Evolutionary conservation across 2,329 filamentous ascomycete genomes (phyloP).

Genomic region (Diaporthe vexans): DNA sequence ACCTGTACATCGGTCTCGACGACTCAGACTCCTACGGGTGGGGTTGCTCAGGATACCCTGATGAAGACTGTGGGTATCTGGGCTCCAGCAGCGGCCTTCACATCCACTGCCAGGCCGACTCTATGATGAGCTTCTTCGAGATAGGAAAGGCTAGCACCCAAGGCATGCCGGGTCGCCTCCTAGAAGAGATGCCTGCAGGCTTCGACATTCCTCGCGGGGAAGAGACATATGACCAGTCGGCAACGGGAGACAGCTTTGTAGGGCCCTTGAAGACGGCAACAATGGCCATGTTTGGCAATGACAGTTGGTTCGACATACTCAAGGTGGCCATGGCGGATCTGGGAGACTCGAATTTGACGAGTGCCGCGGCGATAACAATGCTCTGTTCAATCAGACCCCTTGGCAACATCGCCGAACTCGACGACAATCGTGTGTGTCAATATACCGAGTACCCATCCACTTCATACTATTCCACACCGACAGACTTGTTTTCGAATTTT

Average conservation of each 20-base stretch:
- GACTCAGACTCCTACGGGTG: not conserved
- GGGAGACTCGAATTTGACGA: not conserved
- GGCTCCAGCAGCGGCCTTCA: not conserved
- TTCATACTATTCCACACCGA: not conserved
- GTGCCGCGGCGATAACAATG: not conserved
- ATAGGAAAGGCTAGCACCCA: conserved; percentile 14
- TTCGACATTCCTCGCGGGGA: not conserved
- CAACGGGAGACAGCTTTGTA: not conserved
- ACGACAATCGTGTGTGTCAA: not conserved
- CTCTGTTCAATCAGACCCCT: conserved; percentile 3
- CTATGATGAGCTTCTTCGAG: conserved; percentile 26
- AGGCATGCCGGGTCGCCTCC: conserved; percentile 8
- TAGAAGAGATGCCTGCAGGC: conserved; percentile 5
- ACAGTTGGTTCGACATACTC: conserved; percentile 23
- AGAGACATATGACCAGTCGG: not conserved
- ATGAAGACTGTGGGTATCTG: not conserved
- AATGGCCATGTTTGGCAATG: conserved; percentile 35
- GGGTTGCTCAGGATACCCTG: not conserved
- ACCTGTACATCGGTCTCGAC: conserved; percentile 19
- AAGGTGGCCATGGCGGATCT: not conserved
- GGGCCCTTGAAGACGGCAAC: conserved; percentile 32
- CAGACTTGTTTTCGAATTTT: not conserved
- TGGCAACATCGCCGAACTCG: not conserved
- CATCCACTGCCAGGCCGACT: conserved; percentile 32
- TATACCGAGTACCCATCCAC: not conserved